Conservation (phyloP, 257 asterid genomes). For the Lavandula angustifolia region DNA sequence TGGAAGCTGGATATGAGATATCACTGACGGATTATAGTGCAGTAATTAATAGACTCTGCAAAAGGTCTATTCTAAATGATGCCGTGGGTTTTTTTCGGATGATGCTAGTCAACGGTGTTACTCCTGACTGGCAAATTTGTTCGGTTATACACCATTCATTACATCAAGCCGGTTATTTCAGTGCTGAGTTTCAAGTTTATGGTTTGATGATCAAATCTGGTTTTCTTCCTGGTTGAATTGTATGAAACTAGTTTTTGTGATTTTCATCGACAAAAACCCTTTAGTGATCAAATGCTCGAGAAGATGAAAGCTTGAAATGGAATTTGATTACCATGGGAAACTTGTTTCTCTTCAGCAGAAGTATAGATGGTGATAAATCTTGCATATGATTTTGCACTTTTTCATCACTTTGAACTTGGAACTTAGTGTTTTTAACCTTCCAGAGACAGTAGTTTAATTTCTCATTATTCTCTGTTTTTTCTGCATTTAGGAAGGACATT, state of each 20-base stretch:
- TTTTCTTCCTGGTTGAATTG: constrained; percentile 43
- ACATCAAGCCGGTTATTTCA: constrained; percentile 37
- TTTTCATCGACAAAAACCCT: constrained; percentile 25
- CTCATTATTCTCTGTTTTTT: not conserved
- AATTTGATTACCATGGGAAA: constrained; percentile 2
- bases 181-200: constrained; percentile 41
- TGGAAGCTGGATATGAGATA: constrained; percentile 56
- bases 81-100: constrained; percentile 51
- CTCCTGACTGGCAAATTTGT: constrained; percentile 53
- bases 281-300: constrained; percentile 13
- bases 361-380: not conserved
- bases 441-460: not conserved
- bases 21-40: constrained; percentile 77
- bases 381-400: not conserved
- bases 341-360: not conserved
- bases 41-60: constrained; percentile 76
- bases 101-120: constrained; percentile 53
- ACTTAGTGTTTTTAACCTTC: not conserved
- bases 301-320: not conserved
- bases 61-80: constrained; percentile 48
- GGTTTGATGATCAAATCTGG: constrained; percentile 64
- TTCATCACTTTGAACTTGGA: not conserved
- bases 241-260: constrained; percentile 8
- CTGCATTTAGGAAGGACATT: constrained; percentile 15
- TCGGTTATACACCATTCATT: constrained; percentile 45